Conservation (phyloP, 208 protist genomes). For the Phytomonas francai region DNA sequence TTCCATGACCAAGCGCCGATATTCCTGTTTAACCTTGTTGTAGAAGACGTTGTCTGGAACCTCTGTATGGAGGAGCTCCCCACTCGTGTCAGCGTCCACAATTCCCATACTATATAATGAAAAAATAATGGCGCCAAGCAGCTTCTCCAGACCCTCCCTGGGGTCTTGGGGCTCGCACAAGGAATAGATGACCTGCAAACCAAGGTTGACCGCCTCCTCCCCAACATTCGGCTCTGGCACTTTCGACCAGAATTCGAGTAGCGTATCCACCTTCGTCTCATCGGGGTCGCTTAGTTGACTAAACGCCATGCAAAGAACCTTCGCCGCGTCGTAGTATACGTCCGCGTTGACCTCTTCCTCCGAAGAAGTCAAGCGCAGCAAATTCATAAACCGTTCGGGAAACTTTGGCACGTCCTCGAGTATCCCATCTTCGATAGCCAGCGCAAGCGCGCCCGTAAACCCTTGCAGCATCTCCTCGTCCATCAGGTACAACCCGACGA, state of each 20-base stretch:
- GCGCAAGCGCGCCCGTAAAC: conserved; percentile 54
- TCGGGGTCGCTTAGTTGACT: conserved; percentile 41
- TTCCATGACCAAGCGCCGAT: conserved; percentile 5
- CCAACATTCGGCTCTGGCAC: conserved; percentile 22
- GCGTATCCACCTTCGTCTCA: conserved; percentile 43
- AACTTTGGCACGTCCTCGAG: conserved; percentile 84
- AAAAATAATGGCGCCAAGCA: conserved; percentile 51
- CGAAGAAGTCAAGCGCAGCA: conserved; percentile 71
- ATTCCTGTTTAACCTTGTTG: conserved; percentile 22
- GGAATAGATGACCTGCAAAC: conserved; percentile 39
- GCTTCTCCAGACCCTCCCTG: conserved; percentile 37
- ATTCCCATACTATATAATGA: conserved; percentile 55
- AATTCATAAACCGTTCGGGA: conserved; percentile 76
- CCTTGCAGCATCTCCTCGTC: conserved; percentile 73
- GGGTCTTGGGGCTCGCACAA: conserved; percentile 39
- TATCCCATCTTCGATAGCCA: conserved; percentile 73
- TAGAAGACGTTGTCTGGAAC: conserved; percentile 24
- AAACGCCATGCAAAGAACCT: conserved; percentile 67
- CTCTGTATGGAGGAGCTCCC: conserved; percentile 22
- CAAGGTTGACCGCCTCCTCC: conserved; percentile 43
- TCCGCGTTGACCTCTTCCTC: conserved; percentile 56
- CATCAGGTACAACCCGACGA: conserved; percentile 62
- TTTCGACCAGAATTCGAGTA: conserved; percentile 75
- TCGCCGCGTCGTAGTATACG: conserved; percentile 77
- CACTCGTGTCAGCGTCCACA: conserved; percentile 41